phyloP scores from a whole-genome alignment of 208 protist genomes.

The Ichthyophonus hoferi region DNA sequence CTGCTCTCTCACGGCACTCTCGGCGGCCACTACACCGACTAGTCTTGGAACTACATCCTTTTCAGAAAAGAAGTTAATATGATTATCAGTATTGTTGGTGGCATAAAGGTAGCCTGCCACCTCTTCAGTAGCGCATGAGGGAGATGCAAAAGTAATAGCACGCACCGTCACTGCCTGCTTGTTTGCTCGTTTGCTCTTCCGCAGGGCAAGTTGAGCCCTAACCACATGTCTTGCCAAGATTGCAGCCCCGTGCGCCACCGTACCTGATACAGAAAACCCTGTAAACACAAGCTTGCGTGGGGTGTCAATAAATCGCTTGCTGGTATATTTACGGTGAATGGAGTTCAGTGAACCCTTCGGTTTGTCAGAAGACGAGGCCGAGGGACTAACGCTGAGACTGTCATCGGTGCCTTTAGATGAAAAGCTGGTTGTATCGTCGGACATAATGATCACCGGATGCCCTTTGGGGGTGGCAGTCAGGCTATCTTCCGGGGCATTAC shows the following conservation, averaged over 20 bases:
- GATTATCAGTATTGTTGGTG: background rate
- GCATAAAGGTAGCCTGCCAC: background rate
- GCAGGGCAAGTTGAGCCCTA: background rate
- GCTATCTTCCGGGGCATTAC: background rate
- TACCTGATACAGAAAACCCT: background rate
- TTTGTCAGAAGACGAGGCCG: background rate
- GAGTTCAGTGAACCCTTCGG: background rate
- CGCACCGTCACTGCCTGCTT: background rate
- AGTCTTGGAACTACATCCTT: background rate
- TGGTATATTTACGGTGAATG: too few species aligned
- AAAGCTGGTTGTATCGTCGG: background rate
- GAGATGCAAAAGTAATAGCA: background rate
- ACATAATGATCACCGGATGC: background rate
- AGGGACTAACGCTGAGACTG: background rate
- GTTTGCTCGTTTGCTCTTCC: background rate
- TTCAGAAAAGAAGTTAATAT: background rate
- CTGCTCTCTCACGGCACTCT: background rate
- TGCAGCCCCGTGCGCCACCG: constrained; percentile 8
- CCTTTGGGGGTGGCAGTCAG: background rate
- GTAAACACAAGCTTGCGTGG: background rate
- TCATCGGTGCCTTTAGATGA: background rate
- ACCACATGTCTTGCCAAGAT: background rate
- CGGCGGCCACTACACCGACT: background rate
- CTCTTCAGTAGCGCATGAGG: background rate
- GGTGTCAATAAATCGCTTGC: background rate